phyloP scores from a whole-genome alignment of 768 basidiomycete genomes.

The Termitomyces sp. region DNA sequence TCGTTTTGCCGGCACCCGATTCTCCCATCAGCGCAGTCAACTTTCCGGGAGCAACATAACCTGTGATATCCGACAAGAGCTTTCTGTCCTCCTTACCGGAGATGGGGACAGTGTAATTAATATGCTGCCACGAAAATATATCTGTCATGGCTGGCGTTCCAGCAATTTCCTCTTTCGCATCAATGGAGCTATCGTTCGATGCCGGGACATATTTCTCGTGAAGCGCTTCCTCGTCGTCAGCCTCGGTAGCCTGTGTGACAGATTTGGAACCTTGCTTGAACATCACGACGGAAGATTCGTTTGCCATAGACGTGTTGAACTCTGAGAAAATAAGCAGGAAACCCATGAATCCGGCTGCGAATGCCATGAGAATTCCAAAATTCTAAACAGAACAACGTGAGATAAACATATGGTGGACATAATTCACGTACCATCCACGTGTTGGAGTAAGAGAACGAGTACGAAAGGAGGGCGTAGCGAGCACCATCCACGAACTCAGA shows the following conservation, averaged over 20 bases:
- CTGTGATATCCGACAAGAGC: conserved; percentile 69
- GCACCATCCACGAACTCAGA: conserved; percentile 55
- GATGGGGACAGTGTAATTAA: conserved; percentile 56
- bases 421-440: conserved; percentile 17
- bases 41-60: conserved; percentile 72
- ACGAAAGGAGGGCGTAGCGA: conserved; percentile 42
- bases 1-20: conserved; percentile 34
- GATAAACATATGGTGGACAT: neutral
- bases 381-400: conserved; percentile 31
- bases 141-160: conserved; percentile 32
- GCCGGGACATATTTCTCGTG: conserved; percentile 24
- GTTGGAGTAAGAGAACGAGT: conserved; percentile 34
- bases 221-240: conserved; percentile 26
- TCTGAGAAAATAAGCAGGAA: conserved; percentile 59
- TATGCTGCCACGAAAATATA: conserved; percentile 65
- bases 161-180: conserved; percentile 26
- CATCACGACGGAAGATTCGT: conserved; percentile 40
- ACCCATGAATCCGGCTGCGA: conserved; percentile 50
- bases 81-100: conserved; percentile 35
- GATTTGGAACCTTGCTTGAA: conserved; percentile 54
- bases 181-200: conserved; percentile 9
- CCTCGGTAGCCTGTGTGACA: conserved; percentile 19
- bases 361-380: conserved; percentile 65
- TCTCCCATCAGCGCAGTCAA: conserved; percentile 63
- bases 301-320: conserved; percentile 35